These are phyloP conservation scores for Dioscorea dumetorum DNA, from an alignment of 106 monocot species.

Conservation along the genomic window DNA sequence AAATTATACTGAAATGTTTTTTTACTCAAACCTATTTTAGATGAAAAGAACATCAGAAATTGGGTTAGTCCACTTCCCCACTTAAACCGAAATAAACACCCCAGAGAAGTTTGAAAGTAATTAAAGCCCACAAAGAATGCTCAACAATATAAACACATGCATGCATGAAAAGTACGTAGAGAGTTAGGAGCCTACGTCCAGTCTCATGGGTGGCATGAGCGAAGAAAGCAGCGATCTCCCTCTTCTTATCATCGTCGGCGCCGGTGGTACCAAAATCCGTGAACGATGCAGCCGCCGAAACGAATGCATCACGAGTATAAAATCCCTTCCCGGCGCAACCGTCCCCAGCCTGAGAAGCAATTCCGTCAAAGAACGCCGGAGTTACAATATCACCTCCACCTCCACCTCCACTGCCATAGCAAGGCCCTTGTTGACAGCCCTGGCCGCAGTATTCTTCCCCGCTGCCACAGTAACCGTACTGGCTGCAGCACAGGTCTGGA, in stretches of 20 bases:
- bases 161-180: too few relatives aligned
- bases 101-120: too few relatives aligned
- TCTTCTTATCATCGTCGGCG: constrained; percentile 19
- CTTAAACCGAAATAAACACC: too few relatives aligned
- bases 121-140: too few relatives aligned
- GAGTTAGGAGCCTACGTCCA: not conserved
- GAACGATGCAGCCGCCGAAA: constrained; percentile 14
- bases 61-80: too few relatives aligned
- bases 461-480: constrained; percentile 26
- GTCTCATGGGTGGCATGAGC: constrained; percentile 36
- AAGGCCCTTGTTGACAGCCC: constrained; percentile 32
- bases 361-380: constrained; percentile 37
- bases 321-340: constrained; percentile 31
- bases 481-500: constrained; percentile 18
- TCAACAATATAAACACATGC: too few relatives aligned
- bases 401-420: not conserved
- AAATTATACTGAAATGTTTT: too few relatives aligned
- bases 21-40: too few relatives aligned
- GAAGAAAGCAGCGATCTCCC: constrained; percentile 43
- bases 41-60: too few relatives aligned
- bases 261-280: constrained; percentile 23
- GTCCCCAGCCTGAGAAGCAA: constrained; percentile 15
- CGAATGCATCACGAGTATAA: constrained; percentile 27
- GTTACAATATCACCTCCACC: constrained; percentile 15
- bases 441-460: constrained; percentile 16